Evolutionary conservation across 768 basidiomycete species (phyloP).

Genomic region (Amanita rubescens): DNA sequence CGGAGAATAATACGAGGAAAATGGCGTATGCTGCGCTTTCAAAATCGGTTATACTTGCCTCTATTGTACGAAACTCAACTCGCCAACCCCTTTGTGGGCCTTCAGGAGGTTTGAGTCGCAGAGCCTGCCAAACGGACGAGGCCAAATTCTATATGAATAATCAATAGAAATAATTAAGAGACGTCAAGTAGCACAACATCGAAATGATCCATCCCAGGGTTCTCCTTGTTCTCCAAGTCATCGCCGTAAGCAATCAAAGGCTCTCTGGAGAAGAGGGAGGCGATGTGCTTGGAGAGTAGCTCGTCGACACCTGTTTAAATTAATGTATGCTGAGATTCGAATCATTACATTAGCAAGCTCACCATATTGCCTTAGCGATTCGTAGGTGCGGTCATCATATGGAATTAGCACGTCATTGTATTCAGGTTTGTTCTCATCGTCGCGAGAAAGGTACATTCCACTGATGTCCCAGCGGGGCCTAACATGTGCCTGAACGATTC

Average conservation of each 20-base stretch:
- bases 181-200: background rate
- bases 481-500: background rate
- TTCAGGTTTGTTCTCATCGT: constrained; percentile 3
- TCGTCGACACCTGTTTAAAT: constrained; percentile 7
- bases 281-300: constrained; percentile 4
- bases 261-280: constrained; percentile 2
- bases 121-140: constrained; percentile 5
- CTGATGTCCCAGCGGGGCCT: constrained; percentile 7
- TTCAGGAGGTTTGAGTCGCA: constrained; percentile 7
- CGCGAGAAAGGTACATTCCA: constrained; percentile 5
- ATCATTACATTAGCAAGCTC: background rate
- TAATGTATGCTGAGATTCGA: background rate
- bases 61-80: constrained; percentile 8
- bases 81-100: constrained; percentile 4
- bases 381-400: constrained; percentile 1
- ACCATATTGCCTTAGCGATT: constrained; percentile 5
- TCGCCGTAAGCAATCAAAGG: constrained; percentile 4
- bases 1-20: constrained; percentile 6
- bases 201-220: background rate
- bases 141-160: constrained; percentile 1
- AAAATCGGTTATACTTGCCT: constrained; percentile 10
- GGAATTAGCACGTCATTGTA: constrained; percentile 6
- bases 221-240: background rate
- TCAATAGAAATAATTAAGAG: background rate
- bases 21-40: constrained; percentile 10